Conservation (phyloP, 139 green algal species). For the Coccomyxa sp. region DNA sequence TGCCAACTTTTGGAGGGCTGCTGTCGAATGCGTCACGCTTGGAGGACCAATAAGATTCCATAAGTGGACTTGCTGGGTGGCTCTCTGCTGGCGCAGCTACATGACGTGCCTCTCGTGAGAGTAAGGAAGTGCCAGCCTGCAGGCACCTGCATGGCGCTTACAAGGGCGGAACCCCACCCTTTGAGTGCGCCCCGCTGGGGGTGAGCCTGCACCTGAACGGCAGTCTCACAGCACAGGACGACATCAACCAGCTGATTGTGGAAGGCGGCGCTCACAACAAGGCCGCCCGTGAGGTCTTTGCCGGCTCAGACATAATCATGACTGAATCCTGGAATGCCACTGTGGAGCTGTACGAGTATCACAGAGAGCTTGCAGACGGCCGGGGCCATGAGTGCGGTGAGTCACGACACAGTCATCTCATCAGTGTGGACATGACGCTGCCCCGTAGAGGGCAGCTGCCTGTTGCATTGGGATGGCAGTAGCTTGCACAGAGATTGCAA, state of each 20-base stretch:
- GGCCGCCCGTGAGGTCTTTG: background rate
- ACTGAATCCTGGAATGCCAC: background rate
- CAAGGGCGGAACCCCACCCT: background rate
- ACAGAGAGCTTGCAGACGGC: background rate
- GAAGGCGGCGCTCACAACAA: background rate
- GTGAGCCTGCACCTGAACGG: background rate
- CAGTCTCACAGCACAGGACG: background rate
- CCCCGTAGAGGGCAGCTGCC: background rate
- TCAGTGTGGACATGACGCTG: no score
- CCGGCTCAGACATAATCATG: background rate
- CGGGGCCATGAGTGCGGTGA: background rate
- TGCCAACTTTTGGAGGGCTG: no score
- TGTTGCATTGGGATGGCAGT: background rate
- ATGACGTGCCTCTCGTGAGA: no score
- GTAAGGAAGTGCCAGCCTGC: no score
- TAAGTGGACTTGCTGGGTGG: no score
- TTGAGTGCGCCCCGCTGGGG: background rate
- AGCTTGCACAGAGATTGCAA: background rate
- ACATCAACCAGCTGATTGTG: background rate
- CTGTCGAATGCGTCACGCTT: no score
- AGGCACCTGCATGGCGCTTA: background rate
- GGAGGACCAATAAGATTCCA: no score
- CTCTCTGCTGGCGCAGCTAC: no score
- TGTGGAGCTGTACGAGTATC: background rate
- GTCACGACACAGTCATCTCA: no score